Percentiles rank a stretch among this genome's conserved stretches.
phyloP scores from a whole-genome alignment of 441 rosid genomes.

The Capsella rubella region DNA sequence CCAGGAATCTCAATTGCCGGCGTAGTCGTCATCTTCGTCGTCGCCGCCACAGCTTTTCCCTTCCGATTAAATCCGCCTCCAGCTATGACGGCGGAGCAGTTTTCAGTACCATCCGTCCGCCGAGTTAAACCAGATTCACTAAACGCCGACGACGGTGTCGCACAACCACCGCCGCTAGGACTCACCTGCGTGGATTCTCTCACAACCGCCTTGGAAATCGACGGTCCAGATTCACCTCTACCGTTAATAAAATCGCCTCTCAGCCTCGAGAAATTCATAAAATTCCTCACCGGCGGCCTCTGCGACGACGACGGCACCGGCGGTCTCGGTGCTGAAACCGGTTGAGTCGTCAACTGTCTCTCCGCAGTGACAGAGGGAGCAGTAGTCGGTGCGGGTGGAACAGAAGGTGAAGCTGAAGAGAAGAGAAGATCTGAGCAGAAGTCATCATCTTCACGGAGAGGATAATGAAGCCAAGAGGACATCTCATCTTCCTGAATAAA shows the following conservation, averaged over 20 bases:
- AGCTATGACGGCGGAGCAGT: conserved; percentile 33
- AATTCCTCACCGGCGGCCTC: conserved; percentile 55
- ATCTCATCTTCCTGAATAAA: conserved; percentile 93
- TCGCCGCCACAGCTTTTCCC: conserved; percentile 36
- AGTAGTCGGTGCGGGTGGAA: no score
- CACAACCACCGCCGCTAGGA: conserved; percentile 40
- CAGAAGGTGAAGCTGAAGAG: conserved; percentile 13
- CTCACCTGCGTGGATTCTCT: conserved; percentile 73
- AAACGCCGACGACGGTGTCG: conserved; percentile 46
- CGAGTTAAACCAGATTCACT: conserved; percentile 43
- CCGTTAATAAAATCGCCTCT: conserved; percentile 30
- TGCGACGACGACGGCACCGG: not conserved
- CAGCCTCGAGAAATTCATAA: conserved; percentile 63
- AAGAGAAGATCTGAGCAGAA: conserved; percentile 67
- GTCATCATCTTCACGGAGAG: conserved; percentile 56
- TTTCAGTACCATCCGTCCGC: conserved; percentile 44
- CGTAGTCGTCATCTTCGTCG: conserved; percentile 32
- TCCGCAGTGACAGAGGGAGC: no score
- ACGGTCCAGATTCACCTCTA: conserved; percentile 52
- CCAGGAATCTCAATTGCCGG: conserved; percentile 53
- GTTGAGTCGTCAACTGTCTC: not conserved
- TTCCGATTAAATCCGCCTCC: conserved; percentile 30
- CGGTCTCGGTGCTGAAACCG: not conserved
- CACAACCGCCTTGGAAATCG: conserved; percentile 48
- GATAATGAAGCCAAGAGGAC: conserved; percentile 88